Percentiles rank a stretch among this genome's conserved stretches.
phyloP scores from a whole-genome alignment of 148 eudicot species.

The Vaccinium corymbosum region DNA sequence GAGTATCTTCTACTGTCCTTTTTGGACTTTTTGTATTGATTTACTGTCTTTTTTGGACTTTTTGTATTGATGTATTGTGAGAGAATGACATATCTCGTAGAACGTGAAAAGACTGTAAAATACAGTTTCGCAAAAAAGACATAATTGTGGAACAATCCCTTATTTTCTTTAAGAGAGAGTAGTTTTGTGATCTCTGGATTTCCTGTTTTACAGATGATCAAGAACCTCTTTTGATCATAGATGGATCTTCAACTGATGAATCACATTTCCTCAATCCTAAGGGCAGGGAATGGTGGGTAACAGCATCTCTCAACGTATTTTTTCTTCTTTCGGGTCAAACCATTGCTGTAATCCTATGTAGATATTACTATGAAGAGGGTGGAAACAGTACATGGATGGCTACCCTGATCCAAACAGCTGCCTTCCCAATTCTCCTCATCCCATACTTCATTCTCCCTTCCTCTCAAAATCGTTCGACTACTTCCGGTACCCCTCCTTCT shows the following conservation, averaged over 20 bases:
- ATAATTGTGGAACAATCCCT: too few relatives aligned
- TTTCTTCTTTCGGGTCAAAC: constrained; percentile 76
- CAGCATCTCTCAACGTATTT: constrained; percentile 50
- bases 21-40: too few relatives aligned
- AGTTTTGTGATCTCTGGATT: neutral
- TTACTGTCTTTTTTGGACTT: too few relatives aligned
- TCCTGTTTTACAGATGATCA: constrained; percentile 36
- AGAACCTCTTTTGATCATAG: constrained; percentile 35
- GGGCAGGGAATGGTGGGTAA: constrained; percentile 67
- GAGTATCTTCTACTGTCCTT: too few relatives aligned
- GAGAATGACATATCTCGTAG: too few relatives aligned
- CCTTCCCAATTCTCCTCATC: constrained; percentile 67
- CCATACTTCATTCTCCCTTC: constrained; percentile 56
- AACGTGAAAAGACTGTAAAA: too few relatives aligned
- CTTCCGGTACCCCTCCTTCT: constrained; percentile 31
- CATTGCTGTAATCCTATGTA: constrained; percentile 69
- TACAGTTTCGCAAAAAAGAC: too few relatives aligned
- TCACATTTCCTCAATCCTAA: constrained; percentile 37
- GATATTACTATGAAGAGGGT: constrained; percentile 78
- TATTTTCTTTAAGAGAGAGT: neutral
- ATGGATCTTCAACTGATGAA: constrained; percentile 24
- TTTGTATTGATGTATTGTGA: too few relatives aligned
- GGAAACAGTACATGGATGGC: constrained; percentile 81
- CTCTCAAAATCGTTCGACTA: constrained; percentile 30
- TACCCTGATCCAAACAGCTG: constrained; percentile 81